Conservation (phyloP, 108 stramenopile species). For the Skeletonema grethae region DNA sequence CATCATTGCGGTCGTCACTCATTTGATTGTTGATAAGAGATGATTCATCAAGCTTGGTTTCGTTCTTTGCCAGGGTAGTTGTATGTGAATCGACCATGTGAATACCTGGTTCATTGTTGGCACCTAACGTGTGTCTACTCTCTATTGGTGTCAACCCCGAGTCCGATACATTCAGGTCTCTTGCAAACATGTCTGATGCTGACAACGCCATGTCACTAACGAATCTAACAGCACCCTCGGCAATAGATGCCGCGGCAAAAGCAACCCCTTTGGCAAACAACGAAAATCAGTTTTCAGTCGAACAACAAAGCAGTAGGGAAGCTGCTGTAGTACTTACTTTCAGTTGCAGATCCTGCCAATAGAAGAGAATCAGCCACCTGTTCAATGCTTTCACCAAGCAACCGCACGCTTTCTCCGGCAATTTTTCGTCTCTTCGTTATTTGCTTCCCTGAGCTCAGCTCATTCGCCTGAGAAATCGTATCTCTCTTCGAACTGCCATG, state of each 20-base stretch:
- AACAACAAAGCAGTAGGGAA: neutral
- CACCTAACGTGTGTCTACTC: neutral
- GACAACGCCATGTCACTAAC: constrained; percentile 44
- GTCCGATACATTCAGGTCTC: constrained; percentile 1
- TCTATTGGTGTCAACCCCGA: neutral
- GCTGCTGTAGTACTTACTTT: constrained; percentile 8
- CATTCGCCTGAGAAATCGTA: neutral
- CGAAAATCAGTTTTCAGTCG: neutral
- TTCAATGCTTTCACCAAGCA: constrained; percentile 48
- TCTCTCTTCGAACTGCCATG: constrained; percentile 5
- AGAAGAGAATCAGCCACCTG: constrained; percentile 49
- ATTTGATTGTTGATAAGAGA: neutral
- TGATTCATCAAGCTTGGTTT: neutral
- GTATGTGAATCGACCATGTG: neutral
- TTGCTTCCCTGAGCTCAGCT: neutral
- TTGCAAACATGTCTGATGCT: constrained; percentile 33
- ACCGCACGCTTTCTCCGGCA: constrained; percentile 40
- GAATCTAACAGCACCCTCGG: constrained; percentile 48
- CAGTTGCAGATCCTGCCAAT: constrained; percentile 50
- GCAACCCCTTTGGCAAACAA: constrained; percentile 14
- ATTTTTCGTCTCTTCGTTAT: constrained; percentile 22
- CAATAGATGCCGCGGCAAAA: constrained; percentile 43
- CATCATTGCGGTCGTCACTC: neutral
- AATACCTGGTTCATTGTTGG: too few relatives aligned
- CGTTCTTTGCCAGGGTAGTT: neutral